Conservation (phyloP, 2,329 filamentous ascomycete species). For the Apiospora hydei region DNA sequence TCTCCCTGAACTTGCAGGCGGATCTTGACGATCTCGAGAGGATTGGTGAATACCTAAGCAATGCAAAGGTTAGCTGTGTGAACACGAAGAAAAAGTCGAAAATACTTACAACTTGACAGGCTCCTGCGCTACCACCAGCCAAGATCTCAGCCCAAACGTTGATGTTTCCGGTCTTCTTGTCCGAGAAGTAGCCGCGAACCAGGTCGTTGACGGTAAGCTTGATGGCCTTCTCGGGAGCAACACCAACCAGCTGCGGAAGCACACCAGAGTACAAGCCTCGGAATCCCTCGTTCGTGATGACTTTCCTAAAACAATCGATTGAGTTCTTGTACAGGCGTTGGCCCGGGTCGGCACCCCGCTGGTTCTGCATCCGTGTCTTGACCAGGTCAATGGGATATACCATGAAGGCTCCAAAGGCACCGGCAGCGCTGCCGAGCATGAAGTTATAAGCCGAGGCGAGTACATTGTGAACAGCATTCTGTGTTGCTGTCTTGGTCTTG, state of each 20-base stretch:
- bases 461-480: slow-evolving; percentile 67
- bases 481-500: slow-evolving; percentile 61
- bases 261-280: slow-evolving; percentile 93
- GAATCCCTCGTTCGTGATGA: slow-evolving; percentile 90
- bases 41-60: slow-evolving; percentile 88
- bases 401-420: slow-evolving; percentile 98
- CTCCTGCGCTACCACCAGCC: slow-evolving; percentile 88
- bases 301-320: slow-evolving; percentile 91
- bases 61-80: neutral
- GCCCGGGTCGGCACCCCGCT: slow-evolving; percentile 82
- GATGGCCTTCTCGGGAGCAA: slow-evolving; percentile 99
- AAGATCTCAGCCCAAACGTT: slow-evolving; percentile 76
- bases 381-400: slow-evolving; percentile 99
- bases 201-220: slow-evolving; percentile 98
- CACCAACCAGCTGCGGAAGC: slow-evolving; percentile 91
- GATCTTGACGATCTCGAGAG: slow-evolving; percentile 99
- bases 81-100: neutral
- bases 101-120: slow-evolving; percentile 86
- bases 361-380: slow-evolving; percentile 98
- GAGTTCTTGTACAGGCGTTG: slow-evolving; percentile 97
- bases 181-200: slow-evolving; percentile 77
- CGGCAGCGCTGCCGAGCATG: slow-evolving; percentile 84
- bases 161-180: slow-evolving; percentile 78
- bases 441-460: slow-evolving; percentile 91
- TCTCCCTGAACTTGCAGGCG: slow-evolving; percentile 97